Conservation (phyloP, 2,329 filamentous ascomycete species). For the Aspergillus versicolor region DNA sequence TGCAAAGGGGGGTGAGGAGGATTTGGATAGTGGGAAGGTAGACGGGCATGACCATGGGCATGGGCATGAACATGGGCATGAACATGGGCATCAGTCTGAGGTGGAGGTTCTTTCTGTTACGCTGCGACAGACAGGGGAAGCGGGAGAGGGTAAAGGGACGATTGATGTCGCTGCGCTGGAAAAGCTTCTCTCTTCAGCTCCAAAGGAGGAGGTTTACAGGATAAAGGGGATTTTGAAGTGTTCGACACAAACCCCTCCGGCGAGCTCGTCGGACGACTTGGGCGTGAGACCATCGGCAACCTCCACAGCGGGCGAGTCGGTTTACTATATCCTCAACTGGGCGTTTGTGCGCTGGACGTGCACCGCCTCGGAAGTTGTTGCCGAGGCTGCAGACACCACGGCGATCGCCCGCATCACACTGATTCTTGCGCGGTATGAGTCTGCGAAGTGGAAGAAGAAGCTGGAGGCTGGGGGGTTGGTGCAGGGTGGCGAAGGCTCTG, state of each 20-base stretch:
- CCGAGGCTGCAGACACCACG: conserved; percentile 29
- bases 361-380: conserved; percentile 55
- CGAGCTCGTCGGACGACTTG: conserved; percentile 48
- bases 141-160: conserved; percentile 35
- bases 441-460: conserved; percentile 50
- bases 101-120: conserved; percentile 89
- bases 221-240: conserved; percentile 72
- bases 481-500: conserved; percentile 22
- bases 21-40: conserved; percentile 9
- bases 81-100: conserved; percentile 70
- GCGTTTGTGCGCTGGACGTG: conserved; percentile 96
- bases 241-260: conserved; percentile 41
- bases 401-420: conserved; percentile 45
- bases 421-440: conserved; percentile 49
- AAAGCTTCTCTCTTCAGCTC: conserved; percentile 67
- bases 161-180: conserved; percentile 59
- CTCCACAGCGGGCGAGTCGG: conserved; percentile 34
- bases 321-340: conserved; percentile 92
- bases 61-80: conserved; percentile 46
- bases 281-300: conserved; percentile 20
- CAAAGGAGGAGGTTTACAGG: conserved; percentile 92
- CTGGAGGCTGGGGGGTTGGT: conserved; percentile 43
- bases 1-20: conserved; percentile 33
- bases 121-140: conserved; percentile 50
- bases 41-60: conserved; percentile 44